A percentile compares a stretch with the other conserved stretches of the same genome.
Evolutionary conservation across 345 rosid species (phyloP).

Genomic region (Hibiscus tridactylites): DNA sequence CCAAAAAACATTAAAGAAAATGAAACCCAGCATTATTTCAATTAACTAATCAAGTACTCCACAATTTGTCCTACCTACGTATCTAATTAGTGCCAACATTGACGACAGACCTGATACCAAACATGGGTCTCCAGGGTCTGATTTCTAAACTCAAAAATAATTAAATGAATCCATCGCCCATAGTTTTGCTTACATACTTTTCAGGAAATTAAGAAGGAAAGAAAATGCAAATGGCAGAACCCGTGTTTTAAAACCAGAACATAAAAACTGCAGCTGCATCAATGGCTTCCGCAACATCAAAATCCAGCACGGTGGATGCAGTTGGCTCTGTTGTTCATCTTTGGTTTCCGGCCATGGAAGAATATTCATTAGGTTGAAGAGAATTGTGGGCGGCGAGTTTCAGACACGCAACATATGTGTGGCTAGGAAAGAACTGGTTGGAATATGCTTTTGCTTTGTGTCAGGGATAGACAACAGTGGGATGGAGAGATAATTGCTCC

Average conservation of each 20-base stretch:
- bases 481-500: too few species aligned
- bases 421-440: not conserved
- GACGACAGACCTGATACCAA: not conserved
- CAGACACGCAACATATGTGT: not conserved
- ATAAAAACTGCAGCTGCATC: not conserved
- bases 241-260: too few species aligned
- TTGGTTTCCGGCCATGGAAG: not conserved
- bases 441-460: not conserved
- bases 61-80: not conserved
- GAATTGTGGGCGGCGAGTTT: not conserved
- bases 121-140: not conserved
- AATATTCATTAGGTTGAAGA: not conserved
- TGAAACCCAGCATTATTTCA: not conserved
- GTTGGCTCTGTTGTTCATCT: not conserved
- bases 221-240: too few species aligned
- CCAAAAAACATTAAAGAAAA: not conserved
- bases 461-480: too few species aligned
- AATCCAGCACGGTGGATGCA: not conserved
- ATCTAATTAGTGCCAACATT: not conserved
- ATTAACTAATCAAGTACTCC: not conserved
- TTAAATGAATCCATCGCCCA: not conserved
- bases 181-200: not conserved
- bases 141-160: not conserved
- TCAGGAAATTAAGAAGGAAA: too few species aligned
- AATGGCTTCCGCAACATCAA: not conserved